Conservation (phyloP, 192 early-diverging fungal genomes). For the Linderina pennispora region DNA sequence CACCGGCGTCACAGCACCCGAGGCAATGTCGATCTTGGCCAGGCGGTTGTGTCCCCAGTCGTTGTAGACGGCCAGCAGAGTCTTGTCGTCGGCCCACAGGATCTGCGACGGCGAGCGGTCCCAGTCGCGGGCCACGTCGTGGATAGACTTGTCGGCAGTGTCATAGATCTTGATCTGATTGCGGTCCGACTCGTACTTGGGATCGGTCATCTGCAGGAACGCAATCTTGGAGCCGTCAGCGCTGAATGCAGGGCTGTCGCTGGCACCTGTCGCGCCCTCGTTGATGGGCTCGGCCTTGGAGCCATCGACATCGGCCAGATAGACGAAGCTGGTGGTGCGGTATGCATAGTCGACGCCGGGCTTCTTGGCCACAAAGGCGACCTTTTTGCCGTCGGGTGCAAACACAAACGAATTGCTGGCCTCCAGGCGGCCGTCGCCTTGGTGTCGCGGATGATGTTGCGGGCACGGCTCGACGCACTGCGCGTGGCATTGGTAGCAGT, state of each 20-base stretch:
- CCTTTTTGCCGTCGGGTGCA: slow-evolving; percentile 54
- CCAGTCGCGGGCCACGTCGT: slow-evolving; percentile 52
- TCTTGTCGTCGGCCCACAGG: slow-evolving; percentile 48
- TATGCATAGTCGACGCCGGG: slow-evolving; percentile 60
- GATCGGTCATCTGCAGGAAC: slow-evolving; percentile 68
- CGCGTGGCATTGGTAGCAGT: slow-evolving; percentile 30
- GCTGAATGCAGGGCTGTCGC: slow-evolving; percentile 57
- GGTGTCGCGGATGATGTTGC: slow-evolving; percentile 32
- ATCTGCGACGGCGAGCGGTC: slow-evolving; percentile 54
- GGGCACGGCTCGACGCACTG: slow-evolving; percentile 4
- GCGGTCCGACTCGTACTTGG: slow-evolving; percentile 72
- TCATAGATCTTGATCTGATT: slow-evolving; percentile 62
- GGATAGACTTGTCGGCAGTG: slow-evolving; percentile 25
- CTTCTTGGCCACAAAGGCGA: slow-evolving; percentile 70
- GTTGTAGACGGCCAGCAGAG: slow-evolving; percentile 57
- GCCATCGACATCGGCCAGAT: slow-evolving; percentile 52
- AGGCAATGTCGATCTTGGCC: slow-evolving; percentile 48
- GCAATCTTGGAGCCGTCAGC: slow-evolving; percentile 58
- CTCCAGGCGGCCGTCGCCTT: slow-evolving; percentile 49
- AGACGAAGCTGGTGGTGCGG: slow-evolving; percentile 71
- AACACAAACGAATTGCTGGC: slow-evolving; percentile 53
- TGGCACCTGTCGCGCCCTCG: slow-evolving; percentile 50
- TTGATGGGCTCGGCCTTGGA: slow-evolving; percentile 40
- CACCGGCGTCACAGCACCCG: slow-evolving; percentile 42
- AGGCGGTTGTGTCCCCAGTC: slow-evolving; percentile 65